A percentile compares a stretch with the other conserved stretches of the same genome.
phyloP scores from a whole-genome alignment of 306 rosid species.

The Prunus armeniaca region DNA sequence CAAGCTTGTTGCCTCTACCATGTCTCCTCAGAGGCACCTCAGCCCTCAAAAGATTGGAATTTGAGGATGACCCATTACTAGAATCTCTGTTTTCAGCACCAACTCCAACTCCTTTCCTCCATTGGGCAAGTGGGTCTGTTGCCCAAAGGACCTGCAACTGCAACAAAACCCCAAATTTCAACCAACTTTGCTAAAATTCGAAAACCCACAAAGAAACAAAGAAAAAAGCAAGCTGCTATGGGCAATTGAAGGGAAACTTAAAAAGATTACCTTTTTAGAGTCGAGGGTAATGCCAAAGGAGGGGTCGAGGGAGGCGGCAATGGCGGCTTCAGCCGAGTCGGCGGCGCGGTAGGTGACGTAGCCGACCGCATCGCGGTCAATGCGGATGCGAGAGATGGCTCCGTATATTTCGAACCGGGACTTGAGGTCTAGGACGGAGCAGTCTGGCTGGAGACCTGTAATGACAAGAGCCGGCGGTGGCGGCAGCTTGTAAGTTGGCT shows the following conservation, averaged over 20 bases:
- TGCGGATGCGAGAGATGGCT: conserved; percentile 82
- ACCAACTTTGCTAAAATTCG: neutral
- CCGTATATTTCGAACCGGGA: conserved; percentile 96
- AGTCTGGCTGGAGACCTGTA: conserved; percentile 64
- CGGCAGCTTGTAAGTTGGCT: conserved; percentile 47
- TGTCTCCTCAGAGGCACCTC: conserved; percentile 78
- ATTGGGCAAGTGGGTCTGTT: conserved; percentile 71
- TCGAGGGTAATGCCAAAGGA: conserved; percentile 66
- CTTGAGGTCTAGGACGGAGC: conserved; percentile 89
- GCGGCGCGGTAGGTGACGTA: conserved; percentile 58
- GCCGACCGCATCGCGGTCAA: conserved; percentile 75
- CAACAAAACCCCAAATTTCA: neutral
- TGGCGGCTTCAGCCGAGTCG: conserved; percentile 74
- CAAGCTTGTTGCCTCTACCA: conserved; percentile 76
- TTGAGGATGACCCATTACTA: conserved; percentile 22
- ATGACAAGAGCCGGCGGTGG: conserved; percentile 75
- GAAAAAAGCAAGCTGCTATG: neutral
- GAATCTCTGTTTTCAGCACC: conserved; percentile 37
- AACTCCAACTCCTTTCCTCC: conserved; percentile 80
- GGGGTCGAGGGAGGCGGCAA: conserved; percentile 67
- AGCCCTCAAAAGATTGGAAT: conserved; percentile 77
- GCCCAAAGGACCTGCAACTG: conserved; percentile 92
- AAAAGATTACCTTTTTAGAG: conserved; percentile 54
- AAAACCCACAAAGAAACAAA: conserved; percentile 2
- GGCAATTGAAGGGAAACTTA: neutral